These are phyloP conservation scores for Magnaporthales sp. DNA, from an alignment of 2,329 filamentous ascomycete species.

Conservation along the genomic window DNA sequence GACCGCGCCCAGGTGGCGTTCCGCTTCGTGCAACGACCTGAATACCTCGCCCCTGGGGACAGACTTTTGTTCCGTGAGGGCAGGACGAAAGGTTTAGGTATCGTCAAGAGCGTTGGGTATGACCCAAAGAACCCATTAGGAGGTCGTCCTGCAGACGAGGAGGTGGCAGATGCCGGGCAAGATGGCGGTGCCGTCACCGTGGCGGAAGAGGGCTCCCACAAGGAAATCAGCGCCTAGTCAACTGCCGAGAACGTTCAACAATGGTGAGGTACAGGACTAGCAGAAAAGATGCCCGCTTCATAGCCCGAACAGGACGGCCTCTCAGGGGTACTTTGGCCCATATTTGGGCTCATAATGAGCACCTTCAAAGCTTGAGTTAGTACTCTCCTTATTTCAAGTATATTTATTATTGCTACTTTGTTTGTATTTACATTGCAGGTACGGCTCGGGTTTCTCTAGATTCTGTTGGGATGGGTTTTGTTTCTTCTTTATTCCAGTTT, in stretches of 20 bases:
- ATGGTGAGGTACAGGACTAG: neutral
- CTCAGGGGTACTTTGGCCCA: neutral
- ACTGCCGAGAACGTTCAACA: neutral
- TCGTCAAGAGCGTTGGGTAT: constrained; percentile 87
- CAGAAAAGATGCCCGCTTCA: neutral
- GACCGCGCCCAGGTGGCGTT: constrained; percentile 94
- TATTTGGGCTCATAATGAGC: neutral
- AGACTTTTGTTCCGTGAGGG: constrained; percentile 89
- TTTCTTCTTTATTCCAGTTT: too few species aligned
- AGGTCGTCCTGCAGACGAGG: constrained; percentile 7
- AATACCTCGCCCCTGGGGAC: constrained; percentile 85
- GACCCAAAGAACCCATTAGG: constrained; percentile 49
- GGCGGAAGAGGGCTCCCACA: neutral
- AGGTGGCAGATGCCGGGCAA: neutral
- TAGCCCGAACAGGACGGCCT: neutral
- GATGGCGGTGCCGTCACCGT: neutral
- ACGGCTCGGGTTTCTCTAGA: neutral
- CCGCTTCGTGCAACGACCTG: constrained; percentile 85
- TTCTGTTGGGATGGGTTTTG: neutral
- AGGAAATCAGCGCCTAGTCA: neutral
- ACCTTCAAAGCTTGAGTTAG: neutral
- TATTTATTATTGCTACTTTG: neutral
- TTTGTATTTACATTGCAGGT: neutral
- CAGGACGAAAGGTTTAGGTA: constrained; percentile 87
- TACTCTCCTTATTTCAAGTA: neutral